phyloP scores from a whole-genome alignment of 768 basidiomycete species.

The Leccinum rimulosum region DNA sequence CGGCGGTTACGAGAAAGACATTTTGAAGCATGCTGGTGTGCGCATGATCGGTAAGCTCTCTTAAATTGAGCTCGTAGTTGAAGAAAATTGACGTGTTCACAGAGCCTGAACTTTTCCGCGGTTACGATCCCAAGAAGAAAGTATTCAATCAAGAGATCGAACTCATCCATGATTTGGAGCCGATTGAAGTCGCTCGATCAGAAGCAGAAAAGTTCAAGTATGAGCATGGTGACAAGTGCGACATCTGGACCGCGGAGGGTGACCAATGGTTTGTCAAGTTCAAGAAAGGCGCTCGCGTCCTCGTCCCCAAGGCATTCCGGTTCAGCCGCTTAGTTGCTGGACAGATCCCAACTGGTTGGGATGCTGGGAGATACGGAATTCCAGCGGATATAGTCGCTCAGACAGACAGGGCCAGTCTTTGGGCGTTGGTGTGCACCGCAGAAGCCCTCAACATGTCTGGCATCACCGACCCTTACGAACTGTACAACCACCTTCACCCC shows the following conservation, averaged over 20 bases:
- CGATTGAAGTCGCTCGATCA: constrained; percentile 86
- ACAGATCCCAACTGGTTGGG: constrained; percentile 97
- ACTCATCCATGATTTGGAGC: constrained; percentile 93
- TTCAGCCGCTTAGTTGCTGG: constrained; percentile 95
- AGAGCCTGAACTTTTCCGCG: constrained; percentile 98
- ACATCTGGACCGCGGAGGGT: constrained; percentile 87
- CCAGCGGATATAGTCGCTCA: constrained; percentile 95
- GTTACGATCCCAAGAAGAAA: constrained; percentile 97
- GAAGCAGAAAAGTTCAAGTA: constrained; percentile 96
- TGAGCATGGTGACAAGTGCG: constrained; percentile 95
- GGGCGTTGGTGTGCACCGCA: constrained; percentile 92
- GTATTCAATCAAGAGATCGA: constrained; percentile 97
- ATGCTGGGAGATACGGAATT: constrained; percentile 94
- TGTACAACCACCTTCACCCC: constrained; percentile 96
- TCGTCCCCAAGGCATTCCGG: constrained; percentile 91
- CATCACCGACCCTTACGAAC: constrained; percentile 96
- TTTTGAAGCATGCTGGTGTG: constrained; percentile 87
- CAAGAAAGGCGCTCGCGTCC: constrained; percentile 94
- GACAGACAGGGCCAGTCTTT: constrained; percentile 88
- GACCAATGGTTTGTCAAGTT: constrained; percentile 99
- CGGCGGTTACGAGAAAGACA: constrained; percentile 92
- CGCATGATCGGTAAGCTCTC: constrained; percentile 81
- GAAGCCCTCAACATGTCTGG: constrained; percentile 97
- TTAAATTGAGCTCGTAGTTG: neutral
- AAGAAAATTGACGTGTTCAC: constrained; percentile 15